Evolutionary conservation across 2,329 filamentous ascomycete species (phyloP).

Genomic region (Parastagonospora nodorum): DNA sequence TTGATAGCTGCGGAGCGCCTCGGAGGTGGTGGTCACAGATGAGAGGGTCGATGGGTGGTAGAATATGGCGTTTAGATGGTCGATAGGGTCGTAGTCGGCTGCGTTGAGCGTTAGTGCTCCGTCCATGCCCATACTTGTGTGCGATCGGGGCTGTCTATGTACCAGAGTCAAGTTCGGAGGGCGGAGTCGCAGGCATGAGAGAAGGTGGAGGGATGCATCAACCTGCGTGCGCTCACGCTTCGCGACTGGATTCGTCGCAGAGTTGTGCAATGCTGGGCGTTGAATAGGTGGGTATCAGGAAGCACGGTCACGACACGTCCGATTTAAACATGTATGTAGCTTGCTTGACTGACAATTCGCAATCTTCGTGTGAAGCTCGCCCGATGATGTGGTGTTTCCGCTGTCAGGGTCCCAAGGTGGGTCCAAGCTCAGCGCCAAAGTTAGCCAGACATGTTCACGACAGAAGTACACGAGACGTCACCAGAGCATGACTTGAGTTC

Average conservation of each 20-base stretch:
- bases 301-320: too few species aligned
- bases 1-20: conserved; percentile 74
- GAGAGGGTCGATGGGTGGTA: conserved; percentile 83
- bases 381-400: neutral
- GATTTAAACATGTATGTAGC: too few species aligned
- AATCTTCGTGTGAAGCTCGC: neutral
- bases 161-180: conserved; percentile 46
- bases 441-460: too few species aligned
- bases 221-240: conserved; percentile 36
- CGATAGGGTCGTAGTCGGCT: conserved; percentile 90
- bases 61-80: conserved; percentile 93
- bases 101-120: conserved; percentile 28
- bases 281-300: neutral
- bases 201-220: conserved; percentile 42
- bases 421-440: conserved; percentile 20
- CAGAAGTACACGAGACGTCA: too few species aligned
- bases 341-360: too few species aligned
- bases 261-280: neutral
- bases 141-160: conserved; percentile 15
- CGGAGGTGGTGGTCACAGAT: conserved; percentile 75
- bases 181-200: conserved; percentile 45
- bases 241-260: conserved; percentile 24
- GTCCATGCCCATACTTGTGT: conserved; percentile 13
- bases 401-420: conserved; percentile 9
- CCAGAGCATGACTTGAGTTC: neutral